These are phyloP conservation scores for Blastobotrys americana DNA, from an alignment of 805 yeast genomes.

Conservation along the genomic window DNA sequence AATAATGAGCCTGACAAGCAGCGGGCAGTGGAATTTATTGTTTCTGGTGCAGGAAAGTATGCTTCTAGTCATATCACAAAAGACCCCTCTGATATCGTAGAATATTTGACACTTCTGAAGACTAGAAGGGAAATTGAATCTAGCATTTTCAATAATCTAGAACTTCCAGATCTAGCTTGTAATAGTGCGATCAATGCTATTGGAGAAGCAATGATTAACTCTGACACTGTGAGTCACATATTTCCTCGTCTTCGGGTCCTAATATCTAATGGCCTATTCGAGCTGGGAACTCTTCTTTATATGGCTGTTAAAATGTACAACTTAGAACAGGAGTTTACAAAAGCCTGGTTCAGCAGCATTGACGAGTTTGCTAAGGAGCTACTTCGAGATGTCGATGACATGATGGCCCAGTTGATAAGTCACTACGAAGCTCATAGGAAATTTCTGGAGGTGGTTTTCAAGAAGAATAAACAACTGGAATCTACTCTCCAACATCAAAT, in stretches of 20 bases:
- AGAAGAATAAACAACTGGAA: not conserved
- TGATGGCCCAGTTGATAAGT: not conserved
- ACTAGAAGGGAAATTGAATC: not conserved
- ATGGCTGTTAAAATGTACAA: not conserved
- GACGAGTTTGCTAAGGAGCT: conserved; percentile 8
- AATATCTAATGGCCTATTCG: not conserved
- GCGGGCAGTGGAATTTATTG: not conserved
- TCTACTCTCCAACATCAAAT: not conserved
- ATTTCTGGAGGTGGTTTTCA: not conserved
- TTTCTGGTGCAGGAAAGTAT: not conserved
- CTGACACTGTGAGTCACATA: not conserved
- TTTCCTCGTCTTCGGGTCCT: not conserved
- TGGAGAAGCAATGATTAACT: not conserved
- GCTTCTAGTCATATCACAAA: not conserved
- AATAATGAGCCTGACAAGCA: not conserved
- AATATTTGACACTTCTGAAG: not conserved
- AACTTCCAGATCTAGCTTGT: not conserved
- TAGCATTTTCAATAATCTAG: not conserved
- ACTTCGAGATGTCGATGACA: not conserved
- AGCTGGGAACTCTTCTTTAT: not conserved
- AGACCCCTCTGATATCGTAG: not conserved
- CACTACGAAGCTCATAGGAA: not conserved
- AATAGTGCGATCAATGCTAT: not conserved
- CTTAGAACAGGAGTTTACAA: not conserved
- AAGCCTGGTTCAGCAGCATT: conserved; percentile 11